Base-by-base conservation (phyloP, 164 flowering plant genomes). In the Cinnamomum micranthum region DNA sequence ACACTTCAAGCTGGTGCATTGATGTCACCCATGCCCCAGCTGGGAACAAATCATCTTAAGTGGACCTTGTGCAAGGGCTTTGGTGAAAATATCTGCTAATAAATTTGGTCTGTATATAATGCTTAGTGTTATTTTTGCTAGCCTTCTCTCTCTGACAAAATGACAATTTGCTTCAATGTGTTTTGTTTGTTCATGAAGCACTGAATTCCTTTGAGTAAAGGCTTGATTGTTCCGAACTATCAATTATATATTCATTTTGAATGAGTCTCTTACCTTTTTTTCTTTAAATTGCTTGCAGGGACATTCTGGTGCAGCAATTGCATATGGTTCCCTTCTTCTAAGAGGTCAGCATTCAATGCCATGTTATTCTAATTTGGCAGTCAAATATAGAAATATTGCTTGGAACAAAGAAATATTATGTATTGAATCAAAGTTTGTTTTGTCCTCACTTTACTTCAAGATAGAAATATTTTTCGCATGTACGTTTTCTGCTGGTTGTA, bases 291-390 rank as follows among this genome's bases (percentile, higher is more conserved):
- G 62, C 71, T 50, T 82, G 85, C 85, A 95, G 99, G 98, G 97
- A 31, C 98, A 95, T 88, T 85, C 91, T 73, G 99, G 97, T 75
- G 97, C 99, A 67, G 97, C 98, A 71, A 81, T 95, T 80, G 97
- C 98, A 73, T 95, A 87, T 81, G 99, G 99, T 69, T 87, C 98
- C 27, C 97, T 95, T 79, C 88, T 95, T 77, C 90, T 95, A 62
- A 84, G 82, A 87, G 99, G 99, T 93, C 28, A 66, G 81, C 31
- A 27, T 14, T 47, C 67, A 23, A 5, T 23, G 25, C 33, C 23
- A 15, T 73, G 31, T 10, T 50, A 17, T 65, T 27, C 50, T 23
- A 11, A 13, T 33, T 20, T 17, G 55, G n/a, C 20, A 67, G 28
- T 41, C 47, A 0, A 41, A 7, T 2, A 2, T 6, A 41, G 47